These are phyloP conservation scores for Termitomyces titanicus DNA, from an alignment of 768 basidiomycete genomes.

Conservation along the genomic window DNA sequence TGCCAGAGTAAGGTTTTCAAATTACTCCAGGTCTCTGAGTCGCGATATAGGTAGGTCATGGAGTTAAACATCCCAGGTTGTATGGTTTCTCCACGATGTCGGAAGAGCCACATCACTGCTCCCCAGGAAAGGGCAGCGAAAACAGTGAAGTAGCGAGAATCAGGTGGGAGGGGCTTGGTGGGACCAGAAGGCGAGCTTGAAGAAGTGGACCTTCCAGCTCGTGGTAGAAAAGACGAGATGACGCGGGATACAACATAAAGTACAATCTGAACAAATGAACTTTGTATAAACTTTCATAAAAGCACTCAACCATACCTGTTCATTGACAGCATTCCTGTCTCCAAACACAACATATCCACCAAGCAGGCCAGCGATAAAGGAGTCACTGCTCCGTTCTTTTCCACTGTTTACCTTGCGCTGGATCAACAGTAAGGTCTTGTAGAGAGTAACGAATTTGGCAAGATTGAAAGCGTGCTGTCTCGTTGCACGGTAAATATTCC, in stretches of 20 bases:
- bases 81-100: slow-evolving; percentile 81
- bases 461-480: slow-evolving; percentile 90
- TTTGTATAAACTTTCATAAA: background rate
- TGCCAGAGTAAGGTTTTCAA: slow-evolving; percentile 89
- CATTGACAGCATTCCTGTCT: slow-evolving; percentile 82
- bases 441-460: slow-evolving; percentile 90
- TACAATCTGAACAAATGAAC: slow-evolving; percentile 64
- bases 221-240: slow-evolving; percentile 87
- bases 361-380: slow-evolving; percentile 88
- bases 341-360: slow-evolving; percentile 92
- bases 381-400: slow-evolving; percentile 77
- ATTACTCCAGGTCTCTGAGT: slow-evolving; percentile 84
- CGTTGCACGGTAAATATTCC: slow-evolving; percentile 76
- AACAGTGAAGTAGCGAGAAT: slow-evolving; percentile 78
- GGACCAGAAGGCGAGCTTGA: slow-evolving; percentile 38
- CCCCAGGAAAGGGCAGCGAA: slow-evolving; percentile 94
- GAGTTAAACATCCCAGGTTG: slow-evolving; percentile 97
- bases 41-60: slow-evolving; percentile 93
- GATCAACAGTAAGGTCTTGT: slow-evolving; percentile 81
- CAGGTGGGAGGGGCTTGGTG: slow-evolving; percentile 73
- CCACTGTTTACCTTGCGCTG: slow-evolving; percentile 82
- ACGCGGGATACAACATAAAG: slow-evolving; percentile 94
- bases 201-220: slow-evolving; percentile 56
- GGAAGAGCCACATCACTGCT: slow-evolving; percentile 94
- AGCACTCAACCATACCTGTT: slow-evolving; percentile 58